Conservation (phyloP, 2,329 filamentous ascomycete genomes). For the Ascochyta clinopodiicola region DNA sequence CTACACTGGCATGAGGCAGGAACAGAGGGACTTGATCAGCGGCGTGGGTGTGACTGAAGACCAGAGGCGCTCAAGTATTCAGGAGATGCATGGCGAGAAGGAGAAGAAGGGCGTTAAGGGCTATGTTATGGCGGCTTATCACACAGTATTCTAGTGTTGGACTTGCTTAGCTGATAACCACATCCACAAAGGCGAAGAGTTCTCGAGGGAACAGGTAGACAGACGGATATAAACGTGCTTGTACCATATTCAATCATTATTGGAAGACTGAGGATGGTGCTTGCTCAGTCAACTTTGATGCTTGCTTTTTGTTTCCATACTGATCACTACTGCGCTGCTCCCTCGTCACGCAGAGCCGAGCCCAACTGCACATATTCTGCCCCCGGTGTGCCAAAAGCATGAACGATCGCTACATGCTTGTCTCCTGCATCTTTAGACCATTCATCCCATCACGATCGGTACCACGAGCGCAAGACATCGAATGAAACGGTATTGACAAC, state of each 20-base stretch:
- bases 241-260: neutral
- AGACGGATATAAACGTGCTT: neutral
- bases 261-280: no score
- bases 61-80: conserved; percentile 11
- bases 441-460: no score
- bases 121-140: neutral
- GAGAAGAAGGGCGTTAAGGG: conserved; percentile 4
- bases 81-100: conserved; percentile 10
- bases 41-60: conserved; percentile 11
- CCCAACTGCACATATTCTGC: no score
- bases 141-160: neutral
- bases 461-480: no score
- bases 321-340: no score
- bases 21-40: conserved; percentile 12
- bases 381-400: no score
- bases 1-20: conserved; percentile 37
- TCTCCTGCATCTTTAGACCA: no score
- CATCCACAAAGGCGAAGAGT: neutral
- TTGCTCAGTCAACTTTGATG: no score
- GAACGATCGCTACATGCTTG: no score
- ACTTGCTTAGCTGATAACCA: neutral
- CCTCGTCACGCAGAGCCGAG: no score
- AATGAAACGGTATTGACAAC: no score
- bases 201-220: neutral
- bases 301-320: no score